Conservation (phyloP, 805 yeast species). For the Brettanomyces naardenensis region DNA sequence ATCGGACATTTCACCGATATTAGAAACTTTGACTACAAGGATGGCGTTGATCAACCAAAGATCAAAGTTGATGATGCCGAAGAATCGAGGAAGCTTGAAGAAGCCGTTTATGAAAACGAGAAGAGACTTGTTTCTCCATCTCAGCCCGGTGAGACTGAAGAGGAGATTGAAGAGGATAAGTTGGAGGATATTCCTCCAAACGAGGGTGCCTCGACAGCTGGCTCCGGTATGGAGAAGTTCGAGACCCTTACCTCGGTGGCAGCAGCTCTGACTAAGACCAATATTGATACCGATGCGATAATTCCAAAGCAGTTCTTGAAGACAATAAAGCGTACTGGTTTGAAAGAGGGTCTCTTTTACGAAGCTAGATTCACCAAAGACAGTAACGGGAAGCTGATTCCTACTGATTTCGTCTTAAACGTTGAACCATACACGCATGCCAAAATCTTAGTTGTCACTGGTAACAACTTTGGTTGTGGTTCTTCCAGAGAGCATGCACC, state of each 20-base stretch:
- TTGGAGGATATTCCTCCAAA: conserved; percentile 38
- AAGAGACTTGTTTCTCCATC: conserved; percentile 30
- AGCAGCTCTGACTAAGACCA: conserved; percentile 91
- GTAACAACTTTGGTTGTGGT: conserved; percentile 98
- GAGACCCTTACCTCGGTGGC: conserved; percentile 72
- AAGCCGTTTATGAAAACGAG: conserved; percentile 63
- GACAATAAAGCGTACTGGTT: conserved; percentile 96
- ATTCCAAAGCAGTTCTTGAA: conserved; percentile 98
- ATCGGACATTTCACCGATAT: conserved; percentile 87
- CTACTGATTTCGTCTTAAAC: conserved; percentile 88
- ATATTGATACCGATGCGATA: conserved; percentile 97
- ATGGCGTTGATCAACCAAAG: conserved; percentile 49
- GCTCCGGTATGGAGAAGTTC: conserved; percentile 66
- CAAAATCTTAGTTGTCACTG: conserved; percentile 81
- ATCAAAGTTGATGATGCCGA: conserved; percentile 37
- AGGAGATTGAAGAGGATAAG: conserved; percentile 40
- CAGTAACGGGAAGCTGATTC: conserved; percentile 59
- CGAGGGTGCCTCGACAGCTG: conserved; percentile 4
- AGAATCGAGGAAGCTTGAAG: conserved; percentile 47
- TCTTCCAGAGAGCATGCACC: conserved; percentile 99
- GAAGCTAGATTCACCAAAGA: conserved; percentile 76
- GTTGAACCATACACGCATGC: conserved; percentile 76
- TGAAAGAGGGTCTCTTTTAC: conserved; percentile 80
- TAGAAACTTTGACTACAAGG: conserved; percentile 65
- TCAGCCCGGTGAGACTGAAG: conserved; percentile 45